These are phyloP conservation scores for Podaxis pistillaris DNA, from an alignment of 768 basidiomycete genomes.

Conservation along the genomic window DNA sequence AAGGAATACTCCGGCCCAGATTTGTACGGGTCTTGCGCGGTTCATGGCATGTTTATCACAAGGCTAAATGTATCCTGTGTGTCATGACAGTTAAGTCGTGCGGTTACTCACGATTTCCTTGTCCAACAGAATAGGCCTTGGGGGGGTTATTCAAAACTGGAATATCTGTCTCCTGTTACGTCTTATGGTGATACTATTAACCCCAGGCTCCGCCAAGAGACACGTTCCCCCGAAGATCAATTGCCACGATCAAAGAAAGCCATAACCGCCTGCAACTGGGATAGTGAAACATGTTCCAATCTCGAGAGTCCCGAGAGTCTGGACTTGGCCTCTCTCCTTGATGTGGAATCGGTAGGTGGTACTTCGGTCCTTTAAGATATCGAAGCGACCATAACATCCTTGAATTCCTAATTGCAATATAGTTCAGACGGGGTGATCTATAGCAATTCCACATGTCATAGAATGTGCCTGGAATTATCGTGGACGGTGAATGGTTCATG, in stretches of 20 bases:
- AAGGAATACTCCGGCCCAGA: neutral
- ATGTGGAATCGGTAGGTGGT: neutral
- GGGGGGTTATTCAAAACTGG: neutral
- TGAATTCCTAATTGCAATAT: neutral
- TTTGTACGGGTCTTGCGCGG: neutral
- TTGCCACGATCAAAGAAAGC: neutral
- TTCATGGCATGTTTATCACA: neutral
- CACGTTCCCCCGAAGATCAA: neutral
- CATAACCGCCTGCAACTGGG: neutral
- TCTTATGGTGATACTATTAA: neutral
- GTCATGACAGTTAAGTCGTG: neutral
- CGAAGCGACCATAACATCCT: neutral
- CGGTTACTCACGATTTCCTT: neutral
- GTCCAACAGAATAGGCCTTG: neutral
- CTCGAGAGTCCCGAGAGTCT: neutral
- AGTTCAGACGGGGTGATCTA: neutral
- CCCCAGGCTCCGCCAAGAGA: neutral
- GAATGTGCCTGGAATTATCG: neutral
- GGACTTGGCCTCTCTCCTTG: neutral
- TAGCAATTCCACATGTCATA: neutral
- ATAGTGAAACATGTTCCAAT: neutral
- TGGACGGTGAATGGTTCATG: neutral
- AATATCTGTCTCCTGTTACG: neutral
- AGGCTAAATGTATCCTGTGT: neutral
- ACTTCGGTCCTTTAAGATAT: neutral